A percentile compares a stretch with the other conserved stretches of the same genome.
Conservation (phyloP, 208 protist species). For the Naegleria lovaniensis region DNA sequence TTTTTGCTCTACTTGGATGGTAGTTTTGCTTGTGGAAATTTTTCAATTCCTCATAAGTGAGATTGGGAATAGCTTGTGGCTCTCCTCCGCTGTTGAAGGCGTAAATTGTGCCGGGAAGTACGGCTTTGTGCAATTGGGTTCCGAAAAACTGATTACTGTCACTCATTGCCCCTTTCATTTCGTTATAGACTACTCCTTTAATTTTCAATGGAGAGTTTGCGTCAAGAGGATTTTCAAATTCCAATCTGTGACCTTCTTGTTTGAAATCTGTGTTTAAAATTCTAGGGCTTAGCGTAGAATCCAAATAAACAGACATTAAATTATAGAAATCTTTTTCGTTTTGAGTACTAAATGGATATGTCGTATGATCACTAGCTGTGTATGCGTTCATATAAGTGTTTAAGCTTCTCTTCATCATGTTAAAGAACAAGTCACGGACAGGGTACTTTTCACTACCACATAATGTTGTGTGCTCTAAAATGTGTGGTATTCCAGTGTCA, state of each 20-base stretch:
- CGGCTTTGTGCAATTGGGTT: conserved; percentile 53
- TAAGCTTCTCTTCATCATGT: conserved; percentile 52
- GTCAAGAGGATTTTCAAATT: conserved; percentile 37
- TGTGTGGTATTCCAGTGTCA: conserved; percentile 86
- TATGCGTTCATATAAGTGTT: conserved; percentile 33
- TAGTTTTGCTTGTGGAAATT: conserved; percentile 76
- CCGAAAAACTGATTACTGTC: conserved; percentile 68
- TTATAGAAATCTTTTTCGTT: conserved; percentile 50
- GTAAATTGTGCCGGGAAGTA: conserved; percentile 77
- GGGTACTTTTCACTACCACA: conserved; percentile 91
- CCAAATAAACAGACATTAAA: conserved; percentile 50
- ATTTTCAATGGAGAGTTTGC: conserved; percentile 20
- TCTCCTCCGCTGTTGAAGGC: conserved; percentile 75
- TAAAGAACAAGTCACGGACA: conserved; percentile 68
- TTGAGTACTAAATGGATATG: conserved; percentile 44
- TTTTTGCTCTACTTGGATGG: conserved; percentile 65
- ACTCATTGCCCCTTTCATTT: conserved; percentile 82
- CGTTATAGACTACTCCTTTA: conserved; percentile 86
- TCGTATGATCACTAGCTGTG: conserved; percentile 36
- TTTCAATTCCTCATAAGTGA: conserved; percentile 74
- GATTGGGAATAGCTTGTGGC: conserved; percentile 67
- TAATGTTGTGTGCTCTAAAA: conserved; percentile 91
- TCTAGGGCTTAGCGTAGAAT: conserved; percentile 33
- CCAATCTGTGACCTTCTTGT: conserved; percentile 80
- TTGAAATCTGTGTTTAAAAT: conserved; percentile 57